These are phyloP conservation scores for Xylaria hypoxylon DNA, from an alignment of 2,329 filamentous ascomycete genomes.

Conservation along the genomic window DNA sequence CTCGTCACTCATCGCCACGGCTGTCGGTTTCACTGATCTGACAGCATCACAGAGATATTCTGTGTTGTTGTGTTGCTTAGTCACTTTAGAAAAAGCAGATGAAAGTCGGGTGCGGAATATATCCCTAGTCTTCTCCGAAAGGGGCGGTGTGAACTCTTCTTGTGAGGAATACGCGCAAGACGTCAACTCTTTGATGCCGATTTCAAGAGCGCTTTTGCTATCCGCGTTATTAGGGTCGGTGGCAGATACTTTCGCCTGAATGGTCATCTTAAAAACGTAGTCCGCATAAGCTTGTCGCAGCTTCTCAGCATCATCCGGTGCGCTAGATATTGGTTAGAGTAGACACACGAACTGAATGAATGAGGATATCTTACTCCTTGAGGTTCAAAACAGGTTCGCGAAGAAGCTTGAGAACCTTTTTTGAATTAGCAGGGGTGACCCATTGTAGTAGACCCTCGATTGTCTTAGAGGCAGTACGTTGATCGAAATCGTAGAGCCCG, in stretches of 20 bases:
- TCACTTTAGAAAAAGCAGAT: conserved; percentile 68
- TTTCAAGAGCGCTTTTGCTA: conserved; percentile 54
- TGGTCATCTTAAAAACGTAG: conserved; percentile 66
- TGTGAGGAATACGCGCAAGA: conserved; percentile 66
- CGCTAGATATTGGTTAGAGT: conserved; percentile 50
- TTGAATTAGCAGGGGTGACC: conserved; percentile 67
- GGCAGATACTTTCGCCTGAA: conserved; percentile 51
- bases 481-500: conserved; percentile 84
- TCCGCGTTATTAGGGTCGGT: conserved; percentile 48
- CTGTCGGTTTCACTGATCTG: conserved; percentile 63
- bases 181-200: conserved; percentile 65
- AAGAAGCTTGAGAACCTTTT: conserved; percentile 62
- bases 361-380: conserved; percentile 49
- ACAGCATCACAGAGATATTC: conserved; percentile 66
- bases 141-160: conserved; percentile 55
- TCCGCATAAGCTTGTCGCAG: conserved; percentile 64
- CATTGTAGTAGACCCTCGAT: conserved; percentile 78
- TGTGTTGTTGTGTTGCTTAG: conserved; percentile 65
- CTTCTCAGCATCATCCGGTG: conserved; percentile 53
- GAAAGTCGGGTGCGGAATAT: conserved; percentile 67
- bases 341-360: conserved; percentile 40
- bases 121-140: conserved; percentile 67
- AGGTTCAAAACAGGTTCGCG: conserved; percentile 56
- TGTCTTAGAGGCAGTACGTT: conserved; percentile 85
- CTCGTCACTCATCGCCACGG: conserved; percentile 66